Conservation (phyloP, 805 yeast genomes). For the Saccharomycopsis babjevae region DNA sequence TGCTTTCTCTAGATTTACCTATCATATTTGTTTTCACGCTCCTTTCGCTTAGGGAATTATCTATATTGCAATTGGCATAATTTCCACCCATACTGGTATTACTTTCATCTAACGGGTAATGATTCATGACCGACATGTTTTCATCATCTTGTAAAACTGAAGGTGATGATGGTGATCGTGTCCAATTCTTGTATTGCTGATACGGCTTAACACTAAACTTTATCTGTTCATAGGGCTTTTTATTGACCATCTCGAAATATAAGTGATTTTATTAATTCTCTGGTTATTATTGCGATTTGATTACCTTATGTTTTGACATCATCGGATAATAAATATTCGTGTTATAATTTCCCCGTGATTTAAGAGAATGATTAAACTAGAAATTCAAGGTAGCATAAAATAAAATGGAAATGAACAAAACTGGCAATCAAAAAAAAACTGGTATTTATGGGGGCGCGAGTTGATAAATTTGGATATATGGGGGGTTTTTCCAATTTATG, state of each 20-base stretch:
- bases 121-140: not conserved
- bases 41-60: not conserved
- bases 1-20: not conserved
- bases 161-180: not conserved
- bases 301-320: not conserved
- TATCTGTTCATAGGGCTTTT: slow-evolving; percentile 8
- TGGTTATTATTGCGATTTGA: not conserved
- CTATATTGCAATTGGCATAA: not conserved
- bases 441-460: not conserved
- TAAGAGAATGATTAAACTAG: not conserved
- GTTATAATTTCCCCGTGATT: not conserved
- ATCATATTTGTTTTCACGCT: not conserved
- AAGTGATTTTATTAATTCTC: not conserved
- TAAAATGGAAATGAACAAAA: not conserved
- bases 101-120: not conserved
- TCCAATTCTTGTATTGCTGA: not conserved
- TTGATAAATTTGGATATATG: not conserved
- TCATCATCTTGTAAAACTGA: not conserved
- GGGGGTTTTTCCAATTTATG: not conserved
- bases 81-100: not conserved
- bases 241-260: not conserved
- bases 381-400: not conserved
- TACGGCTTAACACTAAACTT: slow-evolving; percentile 9
- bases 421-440: not conserved
- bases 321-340: not conserved